Evolutionary conservation across 306 rosid genomes (phyloP).

Genomic region (Trifolium repens): DNA sequence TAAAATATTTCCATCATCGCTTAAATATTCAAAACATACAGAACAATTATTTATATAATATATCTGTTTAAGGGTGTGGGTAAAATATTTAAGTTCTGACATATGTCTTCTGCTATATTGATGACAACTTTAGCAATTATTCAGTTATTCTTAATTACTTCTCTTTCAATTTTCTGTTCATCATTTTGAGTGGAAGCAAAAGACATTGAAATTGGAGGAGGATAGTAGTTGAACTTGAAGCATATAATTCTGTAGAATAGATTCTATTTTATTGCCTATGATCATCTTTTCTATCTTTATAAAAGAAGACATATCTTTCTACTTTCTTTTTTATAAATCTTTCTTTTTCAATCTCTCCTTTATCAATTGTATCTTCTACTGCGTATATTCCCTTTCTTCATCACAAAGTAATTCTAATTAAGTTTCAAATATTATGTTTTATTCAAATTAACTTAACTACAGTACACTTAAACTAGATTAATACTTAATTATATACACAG

Average conservation of each 20-base stretch:
- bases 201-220: slow-evolving; percentile 38
- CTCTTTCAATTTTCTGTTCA: neutral
- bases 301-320: slow-evolving; percentile 62
- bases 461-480: neutral
- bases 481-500: neutral
- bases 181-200: slow-evolving; percentile 45
- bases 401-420: neutral
- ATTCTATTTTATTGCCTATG: slow-evolving; percentile 56
- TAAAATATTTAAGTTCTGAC: slow-evolving; percentile 18
- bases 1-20: neutral
- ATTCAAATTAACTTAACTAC: neutral
- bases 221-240: slow-evolving; percentile 27
- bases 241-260: slow-evolving; percentile 55
- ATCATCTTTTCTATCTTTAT: slow-evolving; percentile 48
- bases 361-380: slow-evolving; percentile 4
- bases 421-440: neutral
- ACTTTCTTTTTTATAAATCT: slow-evolving; percentile 46
- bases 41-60: neutral
- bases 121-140: slow-evolving; percentile 51
- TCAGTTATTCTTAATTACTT: slow-evolving; percentile 18
- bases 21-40: neutral
- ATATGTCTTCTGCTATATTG: neutral
- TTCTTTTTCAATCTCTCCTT: slow-evolving; percentile 43
- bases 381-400: slow-evolving; percentile 32
- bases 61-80: neutral